Evolutionary conservation across 164 flowering plant genomes (phyloP), one percentile per base, ranked within the genome.

Genomic region (Nelumbo lutea): DNA sequence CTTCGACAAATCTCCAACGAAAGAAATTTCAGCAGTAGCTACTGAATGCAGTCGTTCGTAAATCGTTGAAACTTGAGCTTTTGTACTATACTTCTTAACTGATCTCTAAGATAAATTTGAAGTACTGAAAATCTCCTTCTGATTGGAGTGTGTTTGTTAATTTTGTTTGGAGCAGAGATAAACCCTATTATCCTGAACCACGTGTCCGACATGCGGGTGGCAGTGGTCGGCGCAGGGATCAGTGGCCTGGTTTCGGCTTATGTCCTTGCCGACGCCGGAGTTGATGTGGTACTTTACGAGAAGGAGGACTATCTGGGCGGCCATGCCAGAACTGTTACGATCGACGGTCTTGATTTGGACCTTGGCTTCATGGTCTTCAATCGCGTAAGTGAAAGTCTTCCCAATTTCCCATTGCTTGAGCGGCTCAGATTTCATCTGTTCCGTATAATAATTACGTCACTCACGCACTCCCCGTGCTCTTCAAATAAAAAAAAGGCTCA

Each of bases 311-410:
- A 81, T 75, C 60, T 93, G 43, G 97, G 98, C 9, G 98, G 96
- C 67, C 98, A 93, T 79, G 92, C 96, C 46, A 84, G 78, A 71
- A 91, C 97, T 38, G 89, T 91, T 7, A 76, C 73, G 9, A 68
- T 88, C 53, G 87, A 90, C 61, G 96, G 86, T 64, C 81, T 85
- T 48, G 83, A 84, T 69, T 64, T 95, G 65, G 97, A 95, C 81
- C 88, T 95, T 9, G 96, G 97, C 3, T 95, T 91, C 78, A 90
- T 92, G 97, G 93, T 89, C 78, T 95, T 95, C 85, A 92, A 95
- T 75, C 85, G 91, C 5, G 98, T 95, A 86, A 74, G 84, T 73
- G 2, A 5, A 10, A 9, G n/a, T 3, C 38, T 38, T 11, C 56
- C 41, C n/a, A 39, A 10, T 53, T 39, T 27, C 3, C 1, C 4